phyloP scores from a whole-genome alignment of 345 rosid species.

The Eucalyptus regnans region DNA sequence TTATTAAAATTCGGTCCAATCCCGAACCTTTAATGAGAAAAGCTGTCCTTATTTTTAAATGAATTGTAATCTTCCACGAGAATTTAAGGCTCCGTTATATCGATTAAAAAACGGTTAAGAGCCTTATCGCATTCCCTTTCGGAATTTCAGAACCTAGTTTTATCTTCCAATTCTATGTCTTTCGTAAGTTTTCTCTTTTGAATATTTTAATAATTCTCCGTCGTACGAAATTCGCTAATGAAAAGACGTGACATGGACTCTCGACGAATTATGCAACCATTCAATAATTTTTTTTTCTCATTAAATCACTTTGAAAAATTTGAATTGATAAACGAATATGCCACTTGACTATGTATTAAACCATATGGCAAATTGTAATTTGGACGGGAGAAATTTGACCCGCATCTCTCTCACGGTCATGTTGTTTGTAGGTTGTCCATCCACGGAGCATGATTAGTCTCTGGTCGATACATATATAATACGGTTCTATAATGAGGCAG shows the following conservation, averaged over 20 bases:
- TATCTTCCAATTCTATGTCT: not conserved
- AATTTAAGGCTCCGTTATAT: not conserved
- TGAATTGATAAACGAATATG: not conserved
- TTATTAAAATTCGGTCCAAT: not conserved
- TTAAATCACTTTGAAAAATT: not conserved
- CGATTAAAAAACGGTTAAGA: not conserved
- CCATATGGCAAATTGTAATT: not conserved
- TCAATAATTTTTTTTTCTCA: not conserved
- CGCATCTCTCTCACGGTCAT: not conserved
- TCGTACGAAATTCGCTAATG: accelerated
- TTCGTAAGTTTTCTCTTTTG: not conserved
- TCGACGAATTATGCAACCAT: not conserved
- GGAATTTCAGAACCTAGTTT: not conserved
- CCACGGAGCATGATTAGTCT: not conserved
- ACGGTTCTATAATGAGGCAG: accelerated
- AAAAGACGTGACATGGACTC: not conserved
- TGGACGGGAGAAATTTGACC: not conserved
- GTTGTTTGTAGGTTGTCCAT: not conserved
- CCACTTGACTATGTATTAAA: not conserved
- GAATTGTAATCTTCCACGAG: not conserved
- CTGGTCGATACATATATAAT: accelerated
- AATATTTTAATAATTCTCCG: not conserved
- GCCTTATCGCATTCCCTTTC: not conserved
- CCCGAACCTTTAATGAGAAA: not conserved
- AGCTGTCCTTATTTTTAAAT: not conserved